Base-by-base conservation (phyloP, 352 stramenopile species). In the Peronosclerospora sorghi region DNA sequence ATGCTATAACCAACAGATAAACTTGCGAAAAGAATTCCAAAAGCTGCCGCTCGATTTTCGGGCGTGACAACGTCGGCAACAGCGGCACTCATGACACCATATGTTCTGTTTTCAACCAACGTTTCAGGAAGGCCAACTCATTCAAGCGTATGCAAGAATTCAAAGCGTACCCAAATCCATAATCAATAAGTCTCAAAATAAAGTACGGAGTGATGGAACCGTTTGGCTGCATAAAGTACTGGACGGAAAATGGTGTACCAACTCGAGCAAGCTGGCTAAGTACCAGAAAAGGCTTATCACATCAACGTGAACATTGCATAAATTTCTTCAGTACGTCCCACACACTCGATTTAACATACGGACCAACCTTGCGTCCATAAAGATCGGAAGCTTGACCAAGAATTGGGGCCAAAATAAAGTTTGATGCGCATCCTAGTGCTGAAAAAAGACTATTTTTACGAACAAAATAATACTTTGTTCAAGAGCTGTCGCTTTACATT, bases 351-450 rank as follows among this genome's bases (percentile, higher is more conserved):
- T 41, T 7, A 26, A 41, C 45, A 21, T 12, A 34, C 6, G 18
- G 27, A 7, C 40, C 20, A 45, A 90, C 77, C 73, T 87, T 90
- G 39, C 78, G 71, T 18, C 78, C 78, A 51, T 84, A 82, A 3
- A 65, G 45, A 48, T 90, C 78, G 0, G 78, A 90, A 12, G 68
- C 71, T 48, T 85, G 75, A 0, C 78, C 78, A 1, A 90, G 57
- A 27, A 84, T 68, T 13, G 78, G 69, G 19, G 78, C 77, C 29
- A 86, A 29, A 41, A 87, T 62, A 35, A 90, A 76, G 37, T 83
- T 68, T 23, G 66, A 59, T 17, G 74, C 40, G 1, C 57, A 83
- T 13, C 73, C 77, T 21, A 78, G 38, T 3, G 73, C 61, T n/a
- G 70, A 79, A 36, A 84, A 83, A 24, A 84, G 57, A 34, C 77